Evolutionary conservation across 176 grass and related monocot species (phyloP).

Genomic region (Ananas comosus): DNA sequence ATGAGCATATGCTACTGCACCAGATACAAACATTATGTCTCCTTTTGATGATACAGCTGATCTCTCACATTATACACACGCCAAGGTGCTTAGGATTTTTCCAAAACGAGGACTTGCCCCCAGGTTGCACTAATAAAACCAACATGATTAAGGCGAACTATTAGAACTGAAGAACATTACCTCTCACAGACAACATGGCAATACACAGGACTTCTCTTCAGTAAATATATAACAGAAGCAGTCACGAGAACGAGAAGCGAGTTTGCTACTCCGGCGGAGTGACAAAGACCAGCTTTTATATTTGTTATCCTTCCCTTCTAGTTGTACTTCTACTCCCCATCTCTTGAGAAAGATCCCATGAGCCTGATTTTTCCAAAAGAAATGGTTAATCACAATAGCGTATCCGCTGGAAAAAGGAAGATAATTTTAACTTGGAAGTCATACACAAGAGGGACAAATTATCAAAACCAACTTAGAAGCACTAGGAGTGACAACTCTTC

Average conservation of each 20-base stretch:
- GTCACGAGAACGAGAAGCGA: background rate
- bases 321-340: background rate
- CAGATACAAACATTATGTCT: background rate
- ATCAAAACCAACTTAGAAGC: too few relatives aligned
- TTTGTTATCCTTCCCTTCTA: background rate
- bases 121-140: background rate
- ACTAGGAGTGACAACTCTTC: too few relatives aligned
- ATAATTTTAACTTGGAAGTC: too few relatives aligned
- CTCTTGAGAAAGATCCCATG: background rate
- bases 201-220: background rate
- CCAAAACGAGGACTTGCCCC: background rate
- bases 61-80: too few relatives aligned
- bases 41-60: too few relatives aligned
- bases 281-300: background rate
- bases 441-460: too few relatives aligned
- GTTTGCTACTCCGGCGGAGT: background rate
- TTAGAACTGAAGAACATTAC: background rate
- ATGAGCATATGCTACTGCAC: background rate
- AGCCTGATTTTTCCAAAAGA: background rate
- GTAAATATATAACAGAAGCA: background rate
- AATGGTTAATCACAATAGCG: too few relatives aligned
- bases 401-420: too few relatives aligned
- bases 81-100: background rate
- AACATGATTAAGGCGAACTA: background rate
- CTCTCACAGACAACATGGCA: background rate